phyloP scores from a whole-genome alignment of 2,329 filamentous ascomycete species.

The Colletotrichum truncatum region DNA sequence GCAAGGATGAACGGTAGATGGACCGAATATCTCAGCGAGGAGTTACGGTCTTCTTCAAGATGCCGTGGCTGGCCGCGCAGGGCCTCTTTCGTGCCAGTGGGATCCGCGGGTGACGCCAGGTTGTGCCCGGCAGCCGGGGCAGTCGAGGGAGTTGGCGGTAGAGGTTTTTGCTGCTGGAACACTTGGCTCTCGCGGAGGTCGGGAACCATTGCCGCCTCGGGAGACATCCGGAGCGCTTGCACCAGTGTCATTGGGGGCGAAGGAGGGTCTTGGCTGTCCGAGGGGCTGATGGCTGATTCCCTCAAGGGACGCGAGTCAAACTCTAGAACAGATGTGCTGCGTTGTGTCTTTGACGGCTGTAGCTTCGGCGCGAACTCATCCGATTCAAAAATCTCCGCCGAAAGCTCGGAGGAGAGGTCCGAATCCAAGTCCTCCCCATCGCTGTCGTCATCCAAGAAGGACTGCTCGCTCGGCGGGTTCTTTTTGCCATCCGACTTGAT shows the following conservation, averaged over 20 bases:
- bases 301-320: slow-evolving; percentile 18
- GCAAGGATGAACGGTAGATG: slow-evolving; percentile 85
- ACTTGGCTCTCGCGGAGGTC: slow-evolving; percentile 51
- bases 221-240: slow-evolving; percentile 56
- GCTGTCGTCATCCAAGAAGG: slow-evolving; percentile 58
- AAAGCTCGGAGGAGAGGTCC: slow-evolving; percentile 72
- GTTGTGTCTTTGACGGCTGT: not conserved
- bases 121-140: slow-evolving; percentile 54
- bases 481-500: slow-evolving; percentile 47
- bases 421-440: slow-evolving; percentile 56
- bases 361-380: slow-evolving; percentile 32
- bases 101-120: slow-evolving; percentile 41
- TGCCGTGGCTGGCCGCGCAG: slow-evolving; percentile 45
- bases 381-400: slow-evolving; percentile 53
- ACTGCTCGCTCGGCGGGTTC: slow-evolving; percentile 43
- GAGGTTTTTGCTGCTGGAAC: slow-evolving; percentile 53
- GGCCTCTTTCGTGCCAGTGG: slow-evolving; percentile 45
- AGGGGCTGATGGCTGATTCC: slow-evolving; percentile 3
- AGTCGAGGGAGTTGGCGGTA: slow-evolving; percentile 60
- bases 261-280: slow-evolving; percentile 33
- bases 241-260: slow-evolving; percentile 58
- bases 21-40: slow-evolving; percentile 53
- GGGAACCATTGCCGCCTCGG: slow-evolving; percentile 46
- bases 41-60: slow-evolving; percentile 35
- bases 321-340: slow-evolving; percentile 13